Percentiles rank a stretch among this genome's conserved stretches.
Conservation (phyloP, 441 rosid species). For the Theobroma grandiflorum region DNA sequence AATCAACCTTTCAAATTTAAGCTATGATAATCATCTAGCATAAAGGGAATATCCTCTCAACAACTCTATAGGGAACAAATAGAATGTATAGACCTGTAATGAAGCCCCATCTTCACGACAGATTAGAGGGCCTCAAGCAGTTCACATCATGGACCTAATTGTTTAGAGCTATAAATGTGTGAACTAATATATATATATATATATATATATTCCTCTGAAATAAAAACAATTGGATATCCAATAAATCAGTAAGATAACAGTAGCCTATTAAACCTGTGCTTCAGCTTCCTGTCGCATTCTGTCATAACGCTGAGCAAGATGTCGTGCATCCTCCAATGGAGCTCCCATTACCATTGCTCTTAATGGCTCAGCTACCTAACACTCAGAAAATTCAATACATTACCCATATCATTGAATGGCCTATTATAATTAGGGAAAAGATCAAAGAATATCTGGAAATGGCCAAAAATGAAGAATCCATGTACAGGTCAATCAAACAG, state of each 20-base stretch:
- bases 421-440: background rate
- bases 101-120: slow-evolving; percentile 12
- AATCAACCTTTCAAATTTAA: slow-evolving; percentile 16
- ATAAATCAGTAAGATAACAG: background rate
- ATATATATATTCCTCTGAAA: background rate
- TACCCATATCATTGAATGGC: slow-evolving; percentile 8
- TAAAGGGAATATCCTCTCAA: background rate
- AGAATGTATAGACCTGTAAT: background rate
- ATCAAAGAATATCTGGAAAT: background rate
- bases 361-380: slow-evolving; percentile 91
- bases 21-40: slow-evolving; percentile 1
- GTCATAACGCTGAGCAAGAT: slow-evolving; percentile 91
- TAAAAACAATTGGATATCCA: slow-evolving; percentile 8
- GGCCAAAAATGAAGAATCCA: background rate
- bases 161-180: background rate
- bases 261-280: slow-evolving; percentile 71
- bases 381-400: slow-evolving; percentile 35
- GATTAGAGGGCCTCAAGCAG: background rate
- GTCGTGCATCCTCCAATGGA: slow-evolving; percentile 93
- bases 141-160: background rate
- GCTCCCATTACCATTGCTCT: slow-evolving; percentile 95
- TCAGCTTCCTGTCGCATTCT: slow-evolving; percentile 91
- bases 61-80: background rate
- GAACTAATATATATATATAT: background rate
- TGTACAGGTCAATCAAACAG: background rate